These are phyloP conservation scores for Paramecium tetraurelia DNA, from an alignment of 73 alveolate species.

Conservation along the genomic window DNA sequence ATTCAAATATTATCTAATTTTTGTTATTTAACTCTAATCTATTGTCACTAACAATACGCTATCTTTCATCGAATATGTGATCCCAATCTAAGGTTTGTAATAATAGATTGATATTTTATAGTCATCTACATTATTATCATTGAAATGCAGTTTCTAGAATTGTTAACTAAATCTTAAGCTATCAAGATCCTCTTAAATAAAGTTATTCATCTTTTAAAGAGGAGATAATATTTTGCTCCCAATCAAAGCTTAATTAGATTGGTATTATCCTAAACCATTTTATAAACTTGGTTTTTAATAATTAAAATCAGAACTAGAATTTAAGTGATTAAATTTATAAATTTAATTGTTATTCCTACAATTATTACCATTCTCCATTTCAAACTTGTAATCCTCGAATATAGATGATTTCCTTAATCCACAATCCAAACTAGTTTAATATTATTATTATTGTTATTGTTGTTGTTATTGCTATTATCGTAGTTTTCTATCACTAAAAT, in stretches of 20 bases:
- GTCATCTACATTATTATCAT: background rate
- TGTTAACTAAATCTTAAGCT: background rate
- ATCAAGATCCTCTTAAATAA: background rate
- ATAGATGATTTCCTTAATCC: background rate
- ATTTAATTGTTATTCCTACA: background rate
- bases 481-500: background rate
- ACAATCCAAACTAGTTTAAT: background rate
- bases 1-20: background rate
- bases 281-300: background rate
- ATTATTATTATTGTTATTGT: background rate
- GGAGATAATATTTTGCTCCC: background rate
- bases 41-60: background rate
- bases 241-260: background rate
- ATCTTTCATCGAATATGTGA: background rate
- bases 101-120: background rate
- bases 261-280: background rate
- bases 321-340: background rate
- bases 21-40: background rate
- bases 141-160: background rate
- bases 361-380: background rate
- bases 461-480: background rate
- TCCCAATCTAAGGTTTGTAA: background rate
- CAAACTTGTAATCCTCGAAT: background rate
- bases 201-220: background rate
- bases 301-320: conserved; percentile 6